Conservation (phyloP, 495 filamentous ascomycete genomes). For the Penicillium canariense region DNA sequence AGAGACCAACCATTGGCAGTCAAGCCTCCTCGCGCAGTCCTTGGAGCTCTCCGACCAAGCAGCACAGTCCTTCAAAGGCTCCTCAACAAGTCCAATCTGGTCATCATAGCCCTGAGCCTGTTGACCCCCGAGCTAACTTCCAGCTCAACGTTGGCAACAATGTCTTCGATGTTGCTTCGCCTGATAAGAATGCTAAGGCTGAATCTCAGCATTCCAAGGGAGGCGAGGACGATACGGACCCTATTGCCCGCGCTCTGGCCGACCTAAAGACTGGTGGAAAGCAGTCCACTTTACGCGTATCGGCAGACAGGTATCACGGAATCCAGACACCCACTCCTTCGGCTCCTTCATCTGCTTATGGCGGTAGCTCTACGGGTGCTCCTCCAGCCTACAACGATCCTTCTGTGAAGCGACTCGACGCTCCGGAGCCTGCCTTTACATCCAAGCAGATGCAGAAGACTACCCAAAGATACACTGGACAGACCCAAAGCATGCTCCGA, state of each 20-base stretch:
- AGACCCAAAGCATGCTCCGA: conserved; percentile 78
- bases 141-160: conserved; percentile 97
- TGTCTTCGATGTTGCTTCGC: conserved; percentile 92
- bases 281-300: conserved; percentile 72
- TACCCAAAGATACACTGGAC: conserved; percentile 78
- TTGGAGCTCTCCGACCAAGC: conserved; percentile 41
- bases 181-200: conserved; percentile 53
- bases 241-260: conserved; percentile 87
- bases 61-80: conserved; percentile 34
- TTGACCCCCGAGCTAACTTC: conserved; percentile 88
- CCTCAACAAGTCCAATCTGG: conserved; percentile 19
- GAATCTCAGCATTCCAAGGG: conserved; percentile 32
- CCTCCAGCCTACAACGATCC: conserved; percentile 82
- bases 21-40: conserved; percentile 18
- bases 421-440: conserved; percentile 89
- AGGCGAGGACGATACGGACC: conserved; percentile 63
- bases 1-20: conserved; percentile 40
- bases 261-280: conserved; percentile 87
- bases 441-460: conserved; percentile 91
- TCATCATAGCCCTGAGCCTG: conserved; percentile 74
- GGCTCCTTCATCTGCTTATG: conserved; percentile 58
- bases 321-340: conserved; percentile 65
- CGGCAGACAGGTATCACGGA: conserved; percentile 91
- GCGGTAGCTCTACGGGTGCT: conserved; percentile 51
- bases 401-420: conserved; percentile 74